Evolutionary conservation across 2,329 filamentous ascomycete genomes (phyloP).

Genomic region (Lasiodiplodia citricola): DNA sequence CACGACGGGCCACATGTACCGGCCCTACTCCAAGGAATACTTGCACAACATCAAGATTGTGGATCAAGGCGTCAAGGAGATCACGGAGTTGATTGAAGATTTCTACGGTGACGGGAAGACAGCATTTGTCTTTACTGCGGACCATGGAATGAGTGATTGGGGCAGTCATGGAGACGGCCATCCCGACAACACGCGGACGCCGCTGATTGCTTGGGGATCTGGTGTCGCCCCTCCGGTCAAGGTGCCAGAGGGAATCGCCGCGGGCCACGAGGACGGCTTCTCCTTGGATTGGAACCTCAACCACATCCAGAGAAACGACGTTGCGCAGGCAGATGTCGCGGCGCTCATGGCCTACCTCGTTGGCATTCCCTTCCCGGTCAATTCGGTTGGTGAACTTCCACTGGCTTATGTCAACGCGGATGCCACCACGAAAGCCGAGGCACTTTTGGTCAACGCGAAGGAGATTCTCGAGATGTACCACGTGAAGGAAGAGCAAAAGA

Average conservation of each 20-base stretch:
- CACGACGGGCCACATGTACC: conserved; percentile 82
- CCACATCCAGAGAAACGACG: conserved; percentile 83
- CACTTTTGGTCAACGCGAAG: conserved; percentile 81
- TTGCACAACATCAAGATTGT: conserved; percentile 93
- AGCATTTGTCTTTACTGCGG: conserved; percentile 94
- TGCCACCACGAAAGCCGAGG: conserved; percentile 79
- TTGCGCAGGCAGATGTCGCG: conserved; percentile 91
- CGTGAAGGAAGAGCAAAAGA: conserved; percentile 89
- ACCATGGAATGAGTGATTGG: conserved; percentile 99
- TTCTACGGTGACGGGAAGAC: conserved; percentile 87
- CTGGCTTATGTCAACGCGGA: conserved; percentile 78
- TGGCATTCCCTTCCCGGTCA: conserved; percentile 89
- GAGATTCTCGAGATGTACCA: conserved; percentile 94
- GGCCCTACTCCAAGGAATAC: conserved; percentile 95
- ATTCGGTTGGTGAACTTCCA: conserved; percentile 93
- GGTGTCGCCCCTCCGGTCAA: conserved; percentile 78
- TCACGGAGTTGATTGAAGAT: conserved; percentile 77
- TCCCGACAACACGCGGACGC: conserved; percentile 94
- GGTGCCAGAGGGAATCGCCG: conserved; percentile 62
- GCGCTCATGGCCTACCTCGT: conserved; percentile 93
- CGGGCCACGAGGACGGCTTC: conserved; percentile 85
- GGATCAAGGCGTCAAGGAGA: conserved; percentile 85
- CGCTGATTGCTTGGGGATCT: conserved; percentile 90
- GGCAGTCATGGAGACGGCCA: conserved; percentile 99
- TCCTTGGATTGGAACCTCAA: conserved; percentile 88